A percentile compares a stretch with the other conserved stretches of the same genome.
These are phyloP conservation scores for Penicillium canariense DNA, from an alignment of 495 filamentous ascomycete genomes.

Conservation along the genomic window DNA sequence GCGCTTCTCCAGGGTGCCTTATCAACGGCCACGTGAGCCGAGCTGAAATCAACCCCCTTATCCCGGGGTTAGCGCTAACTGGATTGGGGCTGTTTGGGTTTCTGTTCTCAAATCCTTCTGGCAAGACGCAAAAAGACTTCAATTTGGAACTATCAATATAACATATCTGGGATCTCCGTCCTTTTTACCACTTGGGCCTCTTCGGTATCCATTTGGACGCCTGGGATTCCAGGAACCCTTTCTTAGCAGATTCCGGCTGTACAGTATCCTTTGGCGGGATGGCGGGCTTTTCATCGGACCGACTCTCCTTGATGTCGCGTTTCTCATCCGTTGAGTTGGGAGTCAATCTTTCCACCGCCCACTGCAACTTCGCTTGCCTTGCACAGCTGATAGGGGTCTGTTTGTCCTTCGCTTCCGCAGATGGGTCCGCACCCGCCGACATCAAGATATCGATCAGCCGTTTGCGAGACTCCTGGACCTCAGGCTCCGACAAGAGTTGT, in stretches of 20 bases:
- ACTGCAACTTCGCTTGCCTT: neutral
- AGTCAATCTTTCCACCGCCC: neutral
- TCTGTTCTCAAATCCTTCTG: neutral
- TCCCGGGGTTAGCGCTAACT: slow-evolving; percentile 2
- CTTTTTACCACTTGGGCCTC: too few species aligned
- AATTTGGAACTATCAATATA: neutral
- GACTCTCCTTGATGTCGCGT: neutral
- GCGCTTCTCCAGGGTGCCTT: slow-evolving; percentile 3
- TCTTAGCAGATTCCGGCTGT: neutral
- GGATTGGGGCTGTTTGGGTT: neutral
- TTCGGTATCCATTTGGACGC: neutral
- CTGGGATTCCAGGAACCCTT: neutral
- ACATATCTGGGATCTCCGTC: too few species aligned
- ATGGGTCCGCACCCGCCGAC: neutral
- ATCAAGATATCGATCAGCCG: neutral
- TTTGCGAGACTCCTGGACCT: neutral
- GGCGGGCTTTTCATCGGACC: too few species aligned
- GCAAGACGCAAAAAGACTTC: neutral
- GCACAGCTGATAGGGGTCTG: neutral
- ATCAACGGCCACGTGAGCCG: slow-evolving; percentile 10
- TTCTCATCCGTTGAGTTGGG: too few species aligned
- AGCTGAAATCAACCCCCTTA: neutral
- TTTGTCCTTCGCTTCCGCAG: neutral
- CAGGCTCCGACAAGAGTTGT: neutral
- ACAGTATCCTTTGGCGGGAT: too few species aligned